Evolutionary conservation across 108 stramenopile species (phyloP), one percentile per base, ranked within the genome.

Genomic region (Pseudonitzschia delicatissima): DNA sequence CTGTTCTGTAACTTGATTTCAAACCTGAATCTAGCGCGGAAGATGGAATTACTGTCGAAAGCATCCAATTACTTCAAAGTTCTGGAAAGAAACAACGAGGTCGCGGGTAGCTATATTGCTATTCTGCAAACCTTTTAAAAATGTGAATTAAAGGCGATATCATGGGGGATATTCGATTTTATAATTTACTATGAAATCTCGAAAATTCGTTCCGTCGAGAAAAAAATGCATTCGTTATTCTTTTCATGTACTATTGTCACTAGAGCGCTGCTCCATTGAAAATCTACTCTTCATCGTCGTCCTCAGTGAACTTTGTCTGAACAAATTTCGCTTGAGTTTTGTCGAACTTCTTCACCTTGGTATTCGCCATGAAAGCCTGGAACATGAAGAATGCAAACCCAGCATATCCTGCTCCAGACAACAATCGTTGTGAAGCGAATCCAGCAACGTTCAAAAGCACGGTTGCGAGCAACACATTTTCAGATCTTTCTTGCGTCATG

Each of bases 281-380:
- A 6, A 44, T 44, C 7, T 44, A 44, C 21, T 48, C n/a, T 17
- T 53, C 29, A 76, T 79, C 67, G 31, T 81, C 82, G 23, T 80
- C 84, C 31, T 75, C 90, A 33, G 71, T 85, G 77, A 91, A 91
- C 35, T 77, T 78, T 13, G 83, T 82, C 53, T 77, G 73, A 15
- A 68, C 69, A 66, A 82, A 91, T 62, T 91, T 91, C 23, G 81
- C 76, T 63, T 92, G 90, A 0, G 89, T 94, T 77, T 94, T 94
- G 76, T 94, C 93, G 64, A 91, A 94, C 71, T 91, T 94, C 40
- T 86, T 87, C 27, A 94, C 74, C 77, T 91, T 89, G 20, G 77
- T 52, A 57, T 79, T 82, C 12, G 86, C 78, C 51, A 87, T 63
- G 25, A 88, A 74, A 9, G 88, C 84, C 64, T 90, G 86, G 26